Evolutionary conservation across 345 rosid genomes (phyloP).

Genomic region (Citrus medica): DNA sequence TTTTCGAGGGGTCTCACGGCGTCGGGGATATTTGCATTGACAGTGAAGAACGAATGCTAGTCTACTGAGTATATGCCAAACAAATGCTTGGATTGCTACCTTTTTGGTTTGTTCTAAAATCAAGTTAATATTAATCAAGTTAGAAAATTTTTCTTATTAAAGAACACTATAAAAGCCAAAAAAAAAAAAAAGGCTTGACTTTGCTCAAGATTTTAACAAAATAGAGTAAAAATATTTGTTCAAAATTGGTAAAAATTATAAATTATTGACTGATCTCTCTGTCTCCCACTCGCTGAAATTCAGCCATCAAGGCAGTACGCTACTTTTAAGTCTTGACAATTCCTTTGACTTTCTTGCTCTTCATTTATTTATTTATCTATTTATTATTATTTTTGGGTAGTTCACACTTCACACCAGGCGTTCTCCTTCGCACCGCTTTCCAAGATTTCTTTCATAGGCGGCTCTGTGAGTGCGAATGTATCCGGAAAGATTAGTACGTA

Average conservation of each 20-base stretch:
- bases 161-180: neutral
- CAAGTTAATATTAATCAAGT: too few species aligned
- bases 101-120: too few species aligned
- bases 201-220: neutral
- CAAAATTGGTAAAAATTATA: neutral
- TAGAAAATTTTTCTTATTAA: neutral
- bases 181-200: neutral
- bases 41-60: fast-evolving
- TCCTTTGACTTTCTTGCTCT: too few species aligned
- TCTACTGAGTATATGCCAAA: too few species aligned
- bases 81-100: too few species aligned
- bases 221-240: neutral
- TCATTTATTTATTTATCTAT: too few species aligned
- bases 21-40: too few species aligned
- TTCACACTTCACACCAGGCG: too few species aligned
- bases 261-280: neutral
- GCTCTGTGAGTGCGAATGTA: neutral
- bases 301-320: neutral
- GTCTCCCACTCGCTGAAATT: neutral
- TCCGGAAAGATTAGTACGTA: too few species aligned
- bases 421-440: too few species aligned
- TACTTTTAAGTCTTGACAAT: neutral
- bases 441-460: neutral
- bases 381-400: too few species aligned
- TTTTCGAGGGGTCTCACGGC: too few species aligned